A percentile compares a stretch with the other conserved stretches of the same genome.
phyloP scores from a whole-genome alignment of 225 moss, liverwort and hornwort genomes.

The Marchantia paleacea region DNA sequence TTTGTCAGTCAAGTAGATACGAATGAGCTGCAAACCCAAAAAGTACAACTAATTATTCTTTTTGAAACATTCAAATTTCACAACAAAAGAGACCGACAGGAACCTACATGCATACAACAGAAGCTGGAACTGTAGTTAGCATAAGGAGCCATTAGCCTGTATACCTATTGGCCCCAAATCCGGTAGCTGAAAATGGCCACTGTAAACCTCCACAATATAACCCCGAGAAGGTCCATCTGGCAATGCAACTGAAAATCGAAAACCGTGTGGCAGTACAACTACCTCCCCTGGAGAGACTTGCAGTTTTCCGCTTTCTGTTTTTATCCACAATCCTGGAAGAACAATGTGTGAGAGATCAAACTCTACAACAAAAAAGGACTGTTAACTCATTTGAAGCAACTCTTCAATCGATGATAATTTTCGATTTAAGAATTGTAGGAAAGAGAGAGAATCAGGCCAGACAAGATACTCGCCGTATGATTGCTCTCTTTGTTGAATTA shows the following conservation, averaged over 20 bases:
- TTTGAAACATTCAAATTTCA: background rate
- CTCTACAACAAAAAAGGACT: background rate
- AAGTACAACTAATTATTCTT: background rate
- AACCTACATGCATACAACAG: background rate
- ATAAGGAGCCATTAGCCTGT: background rate
- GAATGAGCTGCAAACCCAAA: background rate
- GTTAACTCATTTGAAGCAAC: background rate
- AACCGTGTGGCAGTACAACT: slow-evolving; percentile 77
- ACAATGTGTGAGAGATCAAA: background rate
- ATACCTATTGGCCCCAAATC: slow-evolving; percentile 92
- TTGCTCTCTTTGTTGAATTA: background rate
- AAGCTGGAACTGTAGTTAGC: background rate
- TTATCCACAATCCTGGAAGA: slow-evolving; percentile 71
- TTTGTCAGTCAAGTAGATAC: background rate
- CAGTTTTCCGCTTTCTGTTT: slow-evolving; percentile 84
- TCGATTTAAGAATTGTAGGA: too few relatives aligned
- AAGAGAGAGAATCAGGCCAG: background rate
- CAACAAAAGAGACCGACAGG: background rate
- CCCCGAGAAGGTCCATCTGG: slow-evolving; percentile 94
- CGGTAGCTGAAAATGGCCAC: slow-evolving; percentile 91
- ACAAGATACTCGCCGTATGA: background rate
- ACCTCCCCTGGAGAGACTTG: slow-evolving; percentile 86
- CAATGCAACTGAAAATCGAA: slow-evolving; percentile 73
- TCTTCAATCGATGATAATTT: too few relatives aligned
- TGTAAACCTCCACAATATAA: slow-evolving; percentile 82